Evolutionary conservation across 2,329 filamentous ascomycete species (phyloP), one percentile per base, ranked within the genome.

Genomic region (Ophiognomonia clavigignenti-juglandacearum): DNA sequence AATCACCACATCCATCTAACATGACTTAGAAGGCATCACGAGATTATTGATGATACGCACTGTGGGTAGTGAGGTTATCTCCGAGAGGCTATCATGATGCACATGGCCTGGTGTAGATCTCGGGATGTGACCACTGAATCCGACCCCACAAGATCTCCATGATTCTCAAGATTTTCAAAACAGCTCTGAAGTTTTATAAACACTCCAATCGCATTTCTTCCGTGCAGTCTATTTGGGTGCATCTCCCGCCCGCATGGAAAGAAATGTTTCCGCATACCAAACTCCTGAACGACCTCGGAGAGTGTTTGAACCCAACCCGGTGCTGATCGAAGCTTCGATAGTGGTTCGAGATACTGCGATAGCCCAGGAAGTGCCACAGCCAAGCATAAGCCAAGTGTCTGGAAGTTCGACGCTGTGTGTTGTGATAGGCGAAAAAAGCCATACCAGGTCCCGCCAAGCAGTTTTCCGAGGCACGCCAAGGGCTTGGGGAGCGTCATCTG

Each of bases 391-490:
- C 32, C 32, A 34, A 34, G 32, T 34, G 39, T 41, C 26, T 40
- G 29, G 26, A 18, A 31, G 26, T n/a, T n/a, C n/a, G n/a, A n/a
- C n/a, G n/a, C n/a, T n/a, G 16, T 20, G 27, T 27, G 19, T 14
- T 10, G 4, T 18, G 4, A n/a, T 16, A 13, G 14, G 14, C n/a
- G 9, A n/a, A 8, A 31, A 13, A 9, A 13, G 39, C 18, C 14
- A 1, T 3, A 31, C 29, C 29, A 22, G 13, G 19, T 9, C 18
- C 26, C 39, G 29, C 29, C 39, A 42, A 42, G 39, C 8, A 34
- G 27, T 24, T 14, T 42, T 29, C 39, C 20, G 39, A 34, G 19
- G 39, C 29, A n/a, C 14, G 39, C 39, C 39, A 24, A 42, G 39
- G 22, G 31, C 39, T 42, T 42, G 39, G 39, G 35, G 13, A 14